Percentiles rank a stretch among this genome's conserved stretches.
Conservation (phyloP, 495 filamentous ascomycete genomes). For the Annulohypoxylon bovei region DNA sequence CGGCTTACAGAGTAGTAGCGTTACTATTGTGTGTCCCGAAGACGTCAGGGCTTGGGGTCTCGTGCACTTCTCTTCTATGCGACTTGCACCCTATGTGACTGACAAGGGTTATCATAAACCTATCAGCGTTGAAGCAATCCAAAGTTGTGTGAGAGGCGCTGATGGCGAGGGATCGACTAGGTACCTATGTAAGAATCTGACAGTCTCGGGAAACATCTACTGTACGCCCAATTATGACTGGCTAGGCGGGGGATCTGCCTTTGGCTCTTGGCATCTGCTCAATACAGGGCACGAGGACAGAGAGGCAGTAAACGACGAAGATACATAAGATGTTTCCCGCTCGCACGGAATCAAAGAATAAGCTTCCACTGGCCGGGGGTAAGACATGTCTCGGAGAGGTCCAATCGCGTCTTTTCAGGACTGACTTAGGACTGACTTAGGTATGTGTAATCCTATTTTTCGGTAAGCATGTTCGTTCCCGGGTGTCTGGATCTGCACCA, state of each 20-base stretch:
- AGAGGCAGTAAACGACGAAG: neutral
- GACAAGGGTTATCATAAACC: neutral
- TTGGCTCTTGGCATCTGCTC: slow-evolving; percentile 19
- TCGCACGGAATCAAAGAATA: neutral
- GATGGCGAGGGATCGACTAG: neutral
- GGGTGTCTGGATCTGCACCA: slow-evolving; percentile 22
- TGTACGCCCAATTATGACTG: neutral
- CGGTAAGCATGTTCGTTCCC: neutral
- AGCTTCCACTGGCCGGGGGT: neutral
- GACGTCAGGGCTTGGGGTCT: slow-evolving; percentile 5
- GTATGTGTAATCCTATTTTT: slow-evolving; percentile 2
- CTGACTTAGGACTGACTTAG: neutral
- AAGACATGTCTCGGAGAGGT: slow-evolving; percentile 20
- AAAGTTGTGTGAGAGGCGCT: neutral
- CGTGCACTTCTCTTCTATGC: slow-evolving; percentile 8
- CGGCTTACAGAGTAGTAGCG: slow-evolving; percentile 2
- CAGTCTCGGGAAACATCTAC: neutral
- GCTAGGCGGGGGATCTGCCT: slow-evolving; percentile 22
- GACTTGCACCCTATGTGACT: neutral
- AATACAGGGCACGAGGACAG: neutral
- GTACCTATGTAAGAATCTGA: neutral
- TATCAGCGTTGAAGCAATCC: neutral
- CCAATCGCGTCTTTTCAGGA: slow-evolving; percentile 20
- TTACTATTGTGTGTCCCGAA: slow-evolving; percentile 9
- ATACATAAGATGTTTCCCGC: neutral